Base-by-base conservation (phyloP, 2,329 filamentous ascomycete species). In the Talaromyces sp. region DNA sequence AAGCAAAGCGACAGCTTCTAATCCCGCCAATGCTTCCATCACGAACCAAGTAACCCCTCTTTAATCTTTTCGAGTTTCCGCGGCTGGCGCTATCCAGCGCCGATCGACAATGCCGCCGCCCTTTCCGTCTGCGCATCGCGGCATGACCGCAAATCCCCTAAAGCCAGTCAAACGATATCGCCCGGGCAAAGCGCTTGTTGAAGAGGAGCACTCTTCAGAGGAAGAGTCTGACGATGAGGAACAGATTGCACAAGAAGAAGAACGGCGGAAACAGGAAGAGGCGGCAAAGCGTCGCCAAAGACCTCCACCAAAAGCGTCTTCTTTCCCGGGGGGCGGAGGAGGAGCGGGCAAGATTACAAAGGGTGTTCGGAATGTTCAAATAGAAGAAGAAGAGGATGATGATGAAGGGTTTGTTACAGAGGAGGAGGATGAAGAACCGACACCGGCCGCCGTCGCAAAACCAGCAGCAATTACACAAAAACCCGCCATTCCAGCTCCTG, bases 91-190 rank as follows among this genome's bases (percentile, higher is more conserved):
- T 51, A 36, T 6, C 18, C 50, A 12, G 40, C 47, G 28, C 51
- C 60, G 67, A 52, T 47, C 23, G 23, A 23, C 23, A 23, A 79
- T 79, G 78, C 78, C 78, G 36, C 78, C 78, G 34, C 76, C 77
- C 6, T 73, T 79, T 57, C 76, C 76, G 18, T 76, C 75, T 51
- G 68, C 69, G 23, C 75, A 76, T 63, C 74, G 77, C 64, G 90
- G 91, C 71, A 96, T 98, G 91, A 98, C 94, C 65, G 92, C 93
- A 65, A 96, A 97, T 72, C 92, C 91, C 3, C 79, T 89, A 62
- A 88, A 87, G 73, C 90, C 92, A 28, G 86, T 72, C 36, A 67
- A 88, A 67, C 90, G 95, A 61, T 90, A 97, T 70, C 88, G 92
- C 62, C 89, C 94, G 16, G 94, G 95, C 67, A 98, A 97, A 76